Base-by-base conservation (phyloP, 139 green algal species). In the Chlorella sp. region DNA sequence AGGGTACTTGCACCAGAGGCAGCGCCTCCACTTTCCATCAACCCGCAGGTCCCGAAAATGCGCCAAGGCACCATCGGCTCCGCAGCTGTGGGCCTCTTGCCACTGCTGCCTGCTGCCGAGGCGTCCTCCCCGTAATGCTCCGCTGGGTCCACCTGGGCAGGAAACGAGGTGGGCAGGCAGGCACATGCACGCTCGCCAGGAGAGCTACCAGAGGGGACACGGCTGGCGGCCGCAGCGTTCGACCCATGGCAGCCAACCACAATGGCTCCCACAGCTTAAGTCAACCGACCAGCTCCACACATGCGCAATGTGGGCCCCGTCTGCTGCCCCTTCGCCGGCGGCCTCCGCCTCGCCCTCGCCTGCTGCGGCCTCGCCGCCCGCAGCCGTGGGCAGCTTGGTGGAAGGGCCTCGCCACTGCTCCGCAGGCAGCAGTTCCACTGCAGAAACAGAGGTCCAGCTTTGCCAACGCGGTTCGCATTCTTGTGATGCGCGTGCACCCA, bases 371-470 rank as follows among this genome's bases (percentile, higher is more conserved):
- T 38, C 87, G 17, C 22, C 79, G 24, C n/a, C 73, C 30, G 60
- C 80, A 43, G 48, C 65, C 11, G 76, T 54, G 41, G 87, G 82
- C 68, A 91, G 87, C 46, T 64, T 62, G 34, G 28, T 75, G 22
- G 76, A 84, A 65, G 82, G 87, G 38, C 19, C 84, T 60, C 84
- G 81, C 95, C 96, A 98, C 81, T 97, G 78, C 0, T 90, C 86
- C 87, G 97, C 88, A 1, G 96, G 95, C 65, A 97, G 92, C 86
- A 97, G 87, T 87, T 97, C 94, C 41, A 98, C 89, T 62, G 91
- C 81, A 80, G 19, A 41, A 11, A 56, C 11, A 48, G 67, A 26
- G 46, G n/a, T n/a, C n/a, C n/a, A n/a, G n/a, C n/a, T n/a, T n/a
- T n/a, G n/a, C n/a, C n/a, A n/a, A n/a, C n/a, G n/a, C n/a, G n/a